These are phyloP conservation scores for Taphrina populina DNA, from an alignment of 1,139 yeast species.

Conservation along the genomic window DNA sequence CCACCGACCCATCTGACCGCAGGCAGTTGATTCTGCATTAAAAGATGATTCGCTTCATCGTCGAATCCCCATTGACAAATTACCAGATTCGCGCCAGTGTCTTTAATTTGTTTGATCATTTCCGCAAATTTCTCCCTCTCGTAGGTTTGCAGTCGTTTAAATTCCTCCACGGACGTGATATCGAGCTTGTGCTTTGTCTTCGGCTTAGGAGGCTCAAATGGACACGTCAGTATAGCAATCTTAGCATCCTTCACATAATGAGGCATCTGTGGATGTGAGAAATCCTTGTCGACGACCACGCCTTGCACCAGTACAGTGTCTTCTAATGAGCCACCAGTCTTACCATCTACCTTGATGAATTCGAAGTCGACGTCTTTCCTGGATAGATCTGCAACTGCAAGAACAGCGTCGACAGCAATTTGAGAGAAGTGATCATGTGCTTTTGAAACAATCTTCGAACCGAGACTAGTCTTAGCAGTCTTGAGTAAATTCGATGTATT, in stretches of 20 bases:
- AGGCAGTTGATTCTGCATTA: slow-evolving; percentile 81
- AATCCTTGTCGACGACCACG: slow-evolving; percentile 90
- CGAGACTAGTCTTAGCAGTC: slow-evolving; percentile 92
- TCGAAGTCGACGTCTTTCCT: slow-evolving; percentile 96
- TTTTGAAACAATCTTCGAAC: slow-evolving; percentile 93
- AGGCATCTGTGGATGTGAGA: slow-evolving; percentile 98
- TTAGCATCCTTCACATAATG: slow-evolving; percentile 74
- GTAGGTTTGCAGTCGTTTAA: slow-evolving; percentile 80
- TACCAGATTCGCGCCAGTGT: slow-evolving; percentile 90
- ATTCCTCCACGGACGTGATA: slow-evolving; percentile 88
- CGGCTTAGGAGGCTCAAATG: slow-evolving; percentile 99
- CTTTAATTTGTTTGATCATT: slow-evolving; percentile 84
- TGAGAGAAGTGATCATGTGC: slow-evolving; percentile 89
- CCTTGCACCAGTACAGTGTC: slow-evolving; percentile 85
- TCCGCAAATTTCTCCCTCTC: slow-evolving; percentile 87
- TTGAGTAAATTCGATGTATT: slow-evolving; percentile 55
- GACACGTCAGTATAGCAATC: slow-evolving; percentile 93
- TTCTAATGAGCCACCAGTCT: slow-evolving; percentile 89
- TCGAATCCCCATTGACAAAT: slow-evolving; percentile 99
- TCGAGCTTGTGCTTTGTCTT: slow-evolving; percentile 97
- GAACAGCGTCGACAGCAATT: slow-evolving; percentile 96
- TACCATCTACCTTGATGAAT: slow-evolving; percentile 89
- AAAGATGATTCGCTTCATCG: slow-evolving; percentile 95
- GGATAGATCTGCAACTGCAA: slow-evolving; percentile 85
- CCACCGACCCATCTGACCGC: slow-evolving; percentile 99